Percentiles rank a stretch among this genome's conserved stretches.
phyloP scores from a whole-genome alignment of 2,329 filamentous ascomycete species.

The Proliferodiscus dingleyae region DNA sequence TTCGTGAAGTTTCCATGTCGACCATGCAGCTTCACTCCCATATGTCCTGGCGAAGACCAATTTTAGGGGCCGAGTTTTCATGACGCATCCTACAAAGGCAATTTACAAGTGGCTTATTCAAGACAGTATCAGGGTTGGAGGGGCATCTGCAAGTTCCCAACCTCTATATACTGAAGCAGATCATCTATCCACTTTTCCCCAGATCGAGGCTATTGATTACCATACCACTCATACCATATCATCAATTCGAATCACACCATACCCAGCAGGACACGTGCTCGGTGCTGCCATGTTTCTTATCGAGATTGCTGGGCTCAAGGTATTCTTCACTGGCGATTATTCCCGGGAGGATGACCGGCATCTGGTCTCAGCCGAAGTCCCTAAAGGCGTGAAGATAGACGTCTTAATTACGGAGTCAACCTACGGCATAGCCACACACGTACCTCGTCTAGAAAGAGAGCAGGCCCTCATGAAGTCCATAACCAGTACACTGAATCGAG shows the following conservation, averaged over 20 bases:
- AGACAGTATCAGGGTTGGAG: slow-evolving; percentile 88
- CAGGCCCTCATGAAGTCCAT: slow-evolving; percentile 94
- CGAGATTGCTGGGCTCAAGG: slow-evolving; percentile 93
- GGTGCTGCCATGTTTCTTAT: slow-evolving; percentile 98
- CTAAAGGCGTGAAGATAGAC: slow-evolving; percentile 84
- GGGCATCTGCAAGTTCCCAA: slow-evolving; percentile 61
- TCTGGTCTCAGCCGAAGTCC: slow-evolving; percentile 88
- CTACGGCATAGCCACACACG: slow-evolving; percentile 91
- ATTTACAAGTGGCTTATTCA: slow-evolving; percentile 99
- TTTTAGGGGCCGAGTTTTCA: slow-evolving; percentile 93
- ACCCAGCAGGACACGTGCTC: slow-evolving; percentile 94
- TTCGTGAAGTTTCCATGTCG: slow-evolving; percentile 82
- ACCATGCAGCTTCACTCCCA: slow-evolving; percentile 96
- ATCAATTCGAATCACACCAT: slow-evolving; percentile 93
- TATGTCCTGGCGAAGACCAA: slow-evolving; percentile 98
- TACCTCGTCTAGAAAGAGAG: slow-evolving; percentile 85
- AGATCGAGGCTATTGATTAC: slow-evolving; percentile 97
- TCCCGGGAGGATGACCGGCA: slow-evolving; percentile 93
- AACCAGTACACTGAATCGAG: slow-evolving; percentile 83
- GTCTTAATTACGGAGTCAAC: slow-evolving; percentile 97
- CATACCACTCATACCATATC: slow-evolving; percentile 97
- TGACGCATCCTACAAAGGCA: slow-evolving; percentile 98
- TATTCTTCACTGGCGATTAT: slow-evolving; percentile 97
- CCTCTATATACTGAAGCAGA: slow-evolving; percentile 93
- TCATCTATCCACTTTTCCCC: slow-evolving; percentile 85